Evolutionary conservation across 352 stramenopile genomes (phyloP).

Genomic region (Lagenidium giganteum): DNA sequence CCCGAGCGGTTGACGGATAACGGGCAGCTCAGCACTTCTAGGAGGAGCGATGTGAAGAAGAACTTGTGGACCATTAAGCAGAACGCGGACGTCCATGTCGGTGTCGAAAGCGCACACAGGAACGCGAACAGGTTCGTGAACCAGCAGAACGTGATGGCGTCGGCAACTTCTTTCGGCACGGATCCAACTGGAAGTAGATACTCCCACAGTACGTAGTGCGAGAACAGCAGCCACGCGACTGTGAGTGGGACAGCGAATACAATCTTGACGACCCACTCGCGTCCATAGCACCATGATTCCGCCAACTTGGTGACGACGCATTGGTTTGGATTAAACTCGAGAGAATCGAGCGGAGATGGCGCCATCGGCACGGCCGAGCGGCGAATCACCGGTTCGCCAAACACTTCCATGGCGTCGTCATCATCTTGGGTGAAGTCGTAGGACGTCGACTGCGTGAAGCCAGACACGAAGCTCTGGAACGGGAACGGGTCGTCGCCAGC

Average conservation of each 20-base stretch:
- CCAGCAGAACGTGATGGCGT: too few relatives aligned
- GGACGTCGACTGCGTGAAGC: conserved; percentile 6
- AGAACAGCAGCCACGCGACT: conserved; percentile 2
- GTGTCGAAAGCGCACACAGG: too few relatives aligned
- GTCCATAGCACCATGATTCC: conserved; percentile 11
- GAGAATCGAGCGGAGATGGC: conserved; percentile 13
- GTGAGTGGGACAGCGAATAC: conserved; percentile 6
- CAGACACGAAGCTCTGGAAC: conserved; percentile 17
- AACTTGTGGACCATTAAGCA: too few relatives aligned
- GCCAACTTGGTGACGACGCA: conserved; percentile 14
- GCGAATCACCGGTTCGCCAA: too few relatives aligned
- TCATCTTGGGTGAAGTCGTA: conserved; percentile 2
- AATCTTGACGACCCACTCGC: conserved; percentile 16
- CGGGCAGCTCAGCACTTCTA: too few relatives aligned
- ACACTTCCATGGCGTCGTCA: conserved; percentile 6
- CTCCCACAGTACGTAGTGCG: too few relatives aligned
- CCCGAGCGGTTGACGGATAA: too few relatives aligned
- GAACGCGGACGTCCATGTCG: too few relatives aligned
- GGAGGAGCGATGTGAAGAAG: too few relatives aligned
- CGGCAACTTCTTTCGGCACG: too few relatives aligned
- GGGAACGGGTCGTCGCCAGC: conserved; percentile 4
- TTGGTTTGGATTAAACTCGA: conserved; percentile 9
- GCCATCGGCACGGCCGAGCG: conserved; percentile 11
- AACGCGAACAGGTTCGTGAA: too few relatives aligned
- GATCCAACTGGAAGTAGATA: too few relatives aligned